Evolutionary conservation across 2,329 filamentous ascomycete species (phyloP).

Genomic region (Fusarium hostae): DNA sequence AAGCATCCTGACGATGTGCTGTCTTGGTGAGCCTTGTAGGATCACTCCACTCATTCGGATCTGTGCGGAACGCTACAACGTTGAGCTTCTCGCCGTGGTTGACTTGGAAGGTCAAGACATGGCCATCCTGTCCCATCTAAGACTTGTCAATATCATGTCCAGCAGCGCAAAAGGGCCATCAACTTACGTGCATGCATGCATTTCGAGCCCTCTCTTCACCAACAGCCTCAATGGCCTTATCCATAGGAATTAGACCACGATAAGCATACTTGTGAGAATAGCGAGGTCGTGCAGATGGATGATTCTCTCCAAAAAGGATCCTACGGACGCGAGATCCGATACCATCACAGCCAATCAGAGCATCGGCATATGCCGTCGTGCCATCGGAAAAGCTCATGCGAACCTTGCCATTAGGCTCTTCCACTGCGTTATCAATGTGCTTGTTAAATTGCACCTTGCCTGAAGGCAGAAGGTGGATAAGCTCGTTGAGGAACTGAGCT

Average conservation of each 20-base stretch:
- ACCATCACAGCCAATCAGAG: constrained; percentile 70
- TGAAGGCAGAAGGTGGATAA: constrained; percentile 52
- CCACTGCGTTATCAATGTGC: constrained; percentile 48
- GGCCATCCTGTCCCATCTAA: constrained; percentile 59
- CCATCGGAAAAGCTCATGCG: constrained; percentile 54
- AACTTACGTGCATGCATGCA: constrained; percentile 43
- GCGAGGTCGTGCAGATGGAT: constrained; percentile 51
- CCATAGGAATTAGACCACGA: constrained; percentile 59
- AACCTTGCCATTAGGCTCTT: constrained; percentile 37
- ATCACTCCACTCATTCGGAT: constrained; percentile 46
- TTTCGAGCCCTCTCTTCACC: constrained; percentile 51
- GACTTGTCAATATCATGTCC: background rate
- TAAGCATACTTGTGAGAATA: constrained; percentile 71
- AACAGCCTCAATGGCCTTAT: constrained; percentile 61
- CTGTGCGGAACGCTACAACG: constrained; percentile 58
- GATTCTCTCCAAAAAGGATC: constrained; percentile 57
- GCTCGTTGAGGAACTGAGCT: constrained; percentile 54
- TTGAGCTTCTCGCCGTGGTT: constrained; percentile 66
- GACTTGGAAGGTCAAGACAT: constrained; percentile 69
- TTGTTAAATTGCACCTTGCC: constrained; percentile 50
- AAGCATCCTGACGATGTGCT: constrained; percentile 47
- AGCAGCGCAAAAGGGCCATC: accelerated
- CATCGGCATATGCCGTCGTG: constrained; percentile 51
- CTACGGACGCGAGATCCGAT: constrained; percentile 67
- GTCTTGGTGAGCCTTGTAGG: constrained; percentile 27